A percentile compares a stretch with the other conserved stretches of the same genome.
Conservation (phyloP, 331 rosid species). For the Malus hybrid region DNA sequence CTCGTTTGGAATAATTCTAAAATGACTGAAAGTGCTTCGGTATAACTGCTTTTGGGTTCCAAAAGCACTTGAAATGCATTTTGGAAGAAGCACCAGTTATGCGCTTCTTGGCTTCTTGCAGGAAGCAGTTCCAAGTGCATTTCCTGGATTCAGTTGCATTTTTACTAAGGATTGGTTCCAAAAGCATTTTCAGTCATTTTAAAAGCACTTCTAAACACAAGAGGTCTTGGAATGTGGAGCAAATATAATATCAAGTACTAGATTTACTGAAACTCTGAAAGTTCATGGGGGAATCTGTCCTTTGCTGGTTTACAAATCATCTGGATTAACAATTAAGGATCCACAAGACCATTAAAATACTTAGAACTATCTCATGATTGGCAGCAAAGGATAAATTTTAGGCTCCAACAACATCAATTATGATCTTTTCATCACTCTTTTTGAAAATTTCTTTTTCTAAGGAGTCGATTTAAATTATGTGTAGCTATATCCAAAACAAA, state of each 20-base stretch:
- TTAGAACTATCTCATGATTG: background rate
- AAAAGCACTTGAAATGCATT: too few species aligned
- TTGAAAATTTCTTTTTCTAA: background rate
- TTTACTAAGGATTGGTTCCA: too few species aligned
- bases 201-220: too few species aligned
- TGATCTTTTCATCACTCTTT: background rate
- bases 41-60: too few species aligned
- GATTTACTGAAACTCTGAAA: background rate
- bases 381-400: background rate
- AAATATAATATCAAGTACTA: background rate
- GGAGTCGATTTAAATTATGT: background rate
- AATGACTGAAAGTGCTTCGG: background rate
- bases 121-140: too few species aligned
- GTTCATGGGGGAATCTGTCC: background rate
- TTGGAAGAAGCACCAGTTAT: too few species aligned
- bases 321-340: background rate
- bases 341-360: background rate
- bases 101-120: too few species aligned
- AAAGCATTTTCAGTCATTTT: too few species aligned
- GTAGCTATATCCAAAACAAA: background rate
- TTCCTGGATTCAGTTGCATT: too few species aligned
- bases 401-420: background rate
- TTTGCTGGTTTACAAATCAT: background rate
- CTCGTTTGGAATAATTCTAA: too few species aligned
- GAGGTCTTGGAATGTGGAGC: background rate